Conservation (phyloP, 768 basidiomycete genomes). For the Agaricus blazei region DNA sequence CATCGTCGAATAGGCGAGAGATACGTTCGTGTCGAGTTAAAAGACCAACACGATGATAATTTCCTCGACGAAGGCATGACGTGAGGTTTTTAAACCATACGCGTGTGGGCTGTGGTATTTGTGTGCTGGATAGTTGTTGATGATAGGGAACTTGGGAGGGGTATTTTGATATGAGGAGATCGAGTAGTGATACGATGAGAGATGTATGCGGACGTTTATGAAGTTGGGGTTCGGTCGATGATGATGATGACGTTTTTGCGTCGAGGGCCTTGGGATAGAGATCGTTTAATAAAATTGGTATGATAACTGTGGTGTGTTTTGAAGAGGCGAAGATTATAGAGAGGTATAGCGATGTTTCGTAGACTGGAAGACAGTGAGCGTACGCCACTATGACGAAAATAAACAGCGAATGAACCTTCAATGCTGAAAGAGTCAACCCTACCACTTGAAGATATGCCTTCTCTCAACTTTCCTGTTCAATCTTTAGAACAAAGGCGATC, state of each 20-base stretch:
- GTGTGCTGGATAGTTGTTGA: slow-evolving; percentile 36
- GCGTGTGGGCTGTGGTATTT: slow-evolving; percentile 30
- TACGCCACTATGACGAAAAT: neutral
- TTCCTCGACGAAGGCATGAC: slow-evolving; percentile 43
- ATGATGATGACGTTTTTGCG: neutral
- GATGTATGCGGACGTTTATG: slow-evolving; percentile 14
- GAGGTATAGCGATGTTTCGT: slow-evolving; percentile 68
- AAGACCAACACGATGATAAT: slow-evolving; percentile 48
- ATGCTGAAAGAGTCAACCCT: slow-evolving; percentile 58
- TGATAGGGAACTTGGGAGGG: slow-evolving; percentile 61
- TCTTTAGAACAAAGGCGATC: neutral
- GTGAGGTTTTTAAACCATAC: slow-evolving; percentile 53
- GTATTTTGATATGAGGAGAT: slow-evolving; percentile 51
- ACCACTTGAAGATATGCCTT: slow-evolving; percentile 60
- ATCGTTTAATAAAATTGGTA: slow-evolving; percentile 52
- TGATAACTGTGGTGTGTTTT: slow-evolving; percentile 56
- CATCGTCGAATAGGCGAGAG: slow-evolving; percentile 15
- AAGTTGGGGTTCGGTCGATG: slow-evolving; percentile 3
- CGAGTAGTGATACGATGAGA: slow-evolving; percentile 47
- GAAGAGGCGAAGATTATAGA: slow-evolving; percentile 58
- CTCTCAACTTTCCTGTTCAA: slow-evolving; percentile 63
- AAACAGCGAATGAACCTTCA: slow-evolving; percentile 47
- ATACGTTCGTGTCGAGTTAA: slow-evolving; percentile 31
- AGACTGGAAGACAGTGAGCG: slow-evolving; percentile 37
- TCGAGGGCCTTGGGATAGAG: slow-evolving; percentile 30